Evolutionary conservation across 306 rosid genomes (phyloP).

Genomic region (Rosa multiflora): DNA sequence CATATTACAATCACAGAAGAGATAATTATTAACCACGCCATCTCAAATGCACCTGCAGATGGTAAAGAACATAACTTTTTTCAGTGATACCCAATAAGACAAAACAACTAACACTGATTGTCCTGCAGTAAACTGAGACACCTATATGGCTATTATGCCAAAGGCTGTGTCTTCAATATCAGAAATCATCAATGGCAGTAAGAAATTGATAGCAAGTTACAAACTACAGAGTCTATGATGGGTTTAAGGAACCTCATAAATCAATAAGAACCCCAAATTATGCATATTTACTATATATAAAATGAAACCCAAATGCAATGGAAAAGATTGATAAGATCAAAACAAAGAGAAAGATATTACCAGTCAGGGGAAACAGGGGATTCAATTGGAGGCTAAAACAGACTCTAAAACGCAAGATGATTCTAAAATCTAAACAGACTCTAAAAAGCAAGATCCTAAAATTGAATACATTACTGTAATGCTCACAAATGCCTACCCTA

Average conservation of each 20-base stretch:
- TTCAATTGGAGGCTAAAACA: background rate
- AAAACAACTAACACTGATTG: background rate
- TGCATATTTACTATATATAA: background rate
- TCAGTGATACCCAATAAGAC: background rate
- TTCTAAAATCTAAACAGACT: too few species aligned
- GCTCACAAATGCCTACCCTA: too few species aligned
- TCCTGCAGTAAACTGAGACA: background rate
- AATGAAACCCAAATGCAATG: background rate
- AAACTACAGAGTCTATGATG: background rate
- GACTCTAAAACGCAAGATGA: too few species aligned
- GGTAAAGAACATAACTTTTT: background rate
- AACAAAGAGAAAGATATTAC: too few species aligned
- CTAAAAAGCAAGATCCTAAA: too few species aligned
- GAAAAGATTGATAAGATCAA: background rate
- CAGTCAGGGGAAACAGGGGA: background rate
- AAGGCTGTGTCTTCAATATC: too few species aligned
- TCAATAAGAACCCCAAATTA: background rate
- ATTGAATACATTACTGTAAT: too few species aligned
- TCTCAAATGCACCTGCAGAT: slow-evolving; percentile 25
- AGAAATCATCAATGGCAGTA: background rate
- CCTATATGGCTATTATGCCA: background rate
- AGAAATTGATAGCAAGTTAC: background rate
- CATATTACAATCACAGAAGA: slow-evolving; percentile 49
- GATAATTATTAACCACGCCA: slow-evolving; percentile 46
- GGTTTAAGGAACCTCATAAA: background rate